Percentiles rank a stretch among this genome's conserved stretches.
Evolutionary conservation across 1,284 basidiomycete genomes (phyloP).

Genomic region (Trichosporon sp.): DNA sequence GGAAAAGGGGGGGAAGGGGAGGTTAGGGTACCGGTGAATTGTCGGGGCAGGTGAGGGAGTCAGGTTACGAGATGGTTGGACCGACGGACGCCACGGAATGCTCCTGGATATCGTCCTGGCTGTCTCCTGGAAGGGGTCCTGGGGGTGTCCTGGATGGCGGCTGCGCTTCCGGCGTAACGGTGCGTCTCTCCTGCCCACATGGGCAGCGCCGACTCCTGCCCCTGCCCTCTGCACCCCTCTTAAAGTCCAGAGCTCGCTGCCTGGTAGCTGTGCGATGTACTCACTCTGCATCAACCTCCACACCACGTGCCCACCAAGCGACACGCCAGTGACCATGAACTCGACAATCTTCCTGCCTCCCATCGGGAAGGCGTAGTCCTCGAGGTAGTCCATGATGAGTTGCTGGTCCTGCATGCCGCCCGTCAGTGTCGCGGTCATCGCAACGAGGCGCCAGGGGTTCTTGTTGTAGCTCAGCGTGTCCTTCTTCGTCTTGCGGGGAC

Average conservation of each 20-base stretch:
- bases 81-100: background rate
- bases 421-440: constrained; percentile 26
- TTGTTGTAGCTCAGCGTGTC: constrained; percentile 66
- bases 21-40: background rate
- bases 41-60: background rate
- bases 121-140: no score
- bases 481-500: constrained; percentile 53
- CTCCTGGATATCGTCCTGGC: no score
- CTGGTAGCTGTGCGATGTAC: background rate
- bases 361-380: constrained; percentile 74
- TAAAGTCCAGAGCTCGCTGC: background rate
- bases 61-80: background rate
- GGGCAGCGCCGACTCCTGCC: background rate
- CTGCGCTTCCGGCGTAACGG: background rate
- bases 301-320: constrained; percentile 55
- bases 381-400: constrained; percentile 78
- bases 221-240: no score
- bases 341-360: constrained; percentile 67
- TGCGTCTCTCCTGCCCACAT: background rate
- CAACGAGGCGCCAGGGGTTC: constrained; percentile 64
- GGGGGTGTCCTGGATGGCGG: background rate
- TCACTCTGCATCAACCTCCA: constrained; percentile 30
- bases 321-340: constrained; percentile 65
- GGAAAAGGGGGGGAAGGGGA: background rate
- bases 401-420: constrained; percentile 64